These are phyloP conservation scores for Thelonectria blattea DNA, from an alignment of 2,329 filamentous ascomycete species.

Conservation along the genomic window DNA sequence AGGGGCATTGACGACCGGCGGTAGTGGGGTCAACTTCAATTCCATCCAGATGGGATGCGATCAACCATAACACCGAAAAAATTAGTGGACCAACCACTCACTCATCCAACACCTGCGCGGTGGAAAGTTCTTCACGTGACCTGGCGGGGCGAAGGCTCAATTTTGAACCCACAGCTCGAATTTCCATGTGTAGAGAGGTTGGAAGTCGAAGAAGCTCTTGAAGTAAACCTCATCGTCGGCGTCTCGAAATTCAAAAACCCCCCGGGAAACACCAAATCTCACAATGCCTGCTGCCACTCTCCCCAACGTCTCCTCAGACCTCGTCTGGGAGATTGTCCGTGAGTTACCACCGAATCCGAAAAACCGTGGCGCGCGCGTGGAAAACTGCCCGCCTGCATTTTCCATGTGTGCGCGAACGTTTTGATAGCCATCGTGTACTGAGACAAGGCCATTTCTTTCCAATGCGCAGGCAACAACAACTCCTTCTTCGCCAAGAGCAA, in stretches of 20 bases:
- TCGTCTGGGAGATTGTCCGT: constrained; percentile 96
- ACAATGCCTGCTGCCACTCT: constrained; percentile 64
- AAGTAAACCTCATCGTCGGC: constrained; percentile 43
- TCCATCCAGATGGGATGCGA: background rate
- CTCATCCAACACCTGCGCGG: background rate
- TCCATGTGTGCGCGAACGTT: constrained; percentile 22
- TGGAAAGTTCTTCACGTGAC: constrained; percentile 8
- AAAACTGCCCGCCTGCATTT: background rate
- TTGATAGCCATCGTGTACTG: constrained; percentile 28
- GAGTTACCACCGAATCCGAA: constrained; percentile 60
- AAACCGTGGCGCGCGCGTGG: background rate
- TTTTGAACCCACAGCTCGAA: constrained; percentile 50
- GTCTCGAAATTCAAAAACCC: constrained; percentile 25
- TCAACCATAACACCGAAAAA: background rate
- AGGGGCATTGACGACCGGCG: too few species aligned
- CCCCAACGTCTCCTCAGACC: constrained; percentile 83
- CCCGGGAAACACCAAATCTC: constrained; percentile 43
- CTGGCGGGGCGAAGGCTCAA: constrained; percentile 19
- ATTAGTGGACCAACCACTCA: constrained; percentile 1
- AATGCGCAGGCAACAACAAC: constrained; percentile 77
- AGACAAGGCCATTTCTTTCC: constrained; percentile 20
- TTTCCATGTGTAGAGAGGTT: constrained; percentile 19
- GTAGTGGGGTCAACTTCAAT: background rate
- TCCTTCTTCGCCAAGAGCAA: constrained; percentile 92
- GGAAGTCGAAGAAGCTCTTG: constrained; percentile 31